These are phyloP conservation scores for Elaeagnus macrophylla DNA, from an alignment of 306 rosid species.

Conservation along the genomic window DNA sequence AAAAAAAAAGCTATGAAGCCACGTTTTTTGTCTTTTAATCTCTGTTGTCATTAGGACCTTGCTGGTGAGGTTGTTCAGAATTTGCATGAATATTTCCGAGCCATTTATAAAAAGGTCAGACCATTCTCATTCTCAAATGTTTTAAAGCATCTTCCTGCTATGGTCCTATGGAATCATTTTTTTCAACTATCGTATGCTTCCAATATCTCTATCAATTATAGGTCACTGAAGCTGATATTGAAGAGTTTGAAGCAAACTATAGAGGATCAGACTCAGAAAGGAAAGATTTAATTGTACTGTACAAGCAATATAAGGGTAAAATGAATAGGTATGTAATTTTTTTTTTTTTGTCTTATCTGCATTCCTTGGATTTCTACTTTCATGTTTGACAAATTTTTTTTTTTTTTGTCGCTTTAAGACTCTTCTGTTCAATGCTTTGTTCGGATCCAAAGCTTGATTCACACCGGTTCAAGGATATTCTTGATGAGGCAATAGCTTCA, in stretches of 20 bases:
- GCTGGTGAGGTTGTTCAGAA: constrained; percentile 62
- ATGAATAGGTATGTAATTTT: constrained; percentile 52
- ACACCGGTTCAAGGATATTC: constrained; percentile 45
- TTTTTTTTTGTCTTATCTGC: constrained; percentile 1
- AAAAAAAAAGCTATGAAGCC: no score
- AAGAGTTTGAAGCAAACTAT: neutral
- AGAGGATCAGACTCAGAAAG: constrained; percentile 35
- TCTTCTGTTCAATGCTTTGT: constrained; percentile 95
- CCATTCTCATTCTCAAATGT: neutral
- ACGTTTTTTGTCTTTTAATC: no score
- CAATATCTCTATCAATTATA: no score
- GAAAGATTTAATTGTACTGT: constrained; percentile 63
- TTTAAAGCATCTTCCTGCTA: no score
- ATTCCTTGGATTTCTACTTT: constrained; percentile 12
- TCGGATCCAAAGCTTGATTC: constrained; percentile 86
- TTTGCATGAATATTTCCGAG: constrained; percentile 48
- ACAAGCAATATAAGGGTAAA: constrained; percentile 61
- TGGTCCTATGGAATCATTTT: neutral
- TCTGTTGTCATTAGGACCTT: constrained; percentile 46
- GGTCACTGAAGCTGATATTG: neutral
- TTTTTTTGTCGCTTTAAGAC: constrained; percentile 33
- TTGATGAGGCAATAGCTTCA: constrained; percentile 62
- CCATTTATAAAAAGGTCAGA: constrained; percentile 60
- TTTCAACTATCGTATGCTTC: neutral
- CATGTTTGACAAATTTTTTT: constrained; percentile 8